Percentiles rank a stretch among this genome's conserved stretches.
phyloP scores from a whole-genome alignment of 495 filamentous ascomycete species.

The Xylaria sp. region DNA sequence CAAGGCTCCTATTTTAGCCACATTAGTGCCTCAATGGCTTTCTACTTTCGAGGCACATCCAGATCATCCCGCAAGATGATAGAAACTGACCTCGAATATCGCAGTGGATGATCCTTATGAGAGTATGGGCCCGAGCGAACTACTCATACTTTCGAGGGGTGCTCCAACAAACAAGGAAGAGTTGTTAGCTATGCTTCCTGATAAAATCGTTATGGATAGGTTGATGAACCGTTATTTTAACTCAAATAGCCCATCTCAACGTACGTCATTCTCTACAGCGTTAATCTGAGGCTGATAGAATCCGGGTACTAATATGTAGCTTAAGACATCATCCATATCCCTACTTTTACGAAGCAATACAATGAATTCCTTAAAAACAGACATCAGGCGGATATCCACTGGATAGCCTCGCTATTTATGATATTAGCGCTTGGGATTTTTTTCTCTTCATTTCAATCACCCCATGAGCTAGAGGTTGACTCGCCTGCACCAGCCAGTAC shows the following conservation, averaged over 20 bases:
- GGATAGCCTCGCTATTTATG: constrained; percentile 54
- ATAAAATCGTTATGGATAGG: constrained; percentile 46
- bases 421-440: constrained; percentile 50
- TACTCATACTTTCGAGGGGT: constrained; percentile 41
- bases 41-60: neutral
- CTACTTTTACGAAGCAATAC: constrained; percentile 57
- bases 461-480: constrained; percentile 48
- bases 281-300: neutral
- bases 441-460: constrained; percentile 46
- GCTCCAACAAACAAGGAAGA: constrained; percentile 43
- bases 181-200: constrained; percentile 49
- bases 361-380: constrained; percentile 55
- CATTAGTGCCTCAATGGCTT: neutral
- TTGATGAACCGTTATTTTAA: constrained; percentile 58
- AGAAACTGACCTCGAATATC: neutral
- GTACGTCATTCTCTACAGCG: constrained; percentile 33
- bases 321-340: constrained; percentile 52
- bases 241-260: constrained; percentile 53
- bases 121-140: constrained; percentile 37
- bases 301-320: constrained; percentile 18
- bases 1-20: neutral
- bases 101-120: constrained; percentile 37
- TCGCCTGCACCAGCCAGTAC: constrained; percentile 35
- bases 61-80: neutral
- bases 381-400: constrained; percentile 44